Evolutionary conservation across 75 land plant species (phyloP).

Genomic region (Picea sitchensis): DNA sequence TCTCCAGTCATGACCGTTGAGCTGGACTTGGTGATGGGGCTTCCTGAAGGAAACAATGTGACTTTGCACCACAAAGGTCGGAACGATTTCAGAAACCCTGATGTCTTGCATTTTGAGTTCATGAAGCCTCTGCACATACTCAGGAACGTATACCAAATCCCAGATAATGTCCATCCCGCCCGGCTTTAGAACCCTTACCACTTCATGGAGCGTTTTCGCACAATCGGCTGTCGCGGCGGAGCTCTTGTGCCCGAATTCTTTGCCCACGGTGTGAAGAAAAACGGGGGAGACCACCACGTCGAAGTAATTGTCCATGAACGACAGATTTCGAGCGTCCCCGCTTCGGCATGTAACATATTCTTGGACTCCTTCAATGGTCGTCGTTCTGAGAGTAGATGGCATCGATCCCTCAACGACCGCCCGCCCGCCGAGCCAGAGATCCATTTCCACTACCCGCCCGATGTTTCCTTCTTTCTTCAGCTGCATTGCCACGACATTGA

Average conservation of each 20-base stretch:
- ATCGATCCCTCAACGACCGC: neutral
- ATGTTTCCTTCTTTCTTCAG: conserved; percentile 38
- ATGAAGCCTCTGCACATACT: conserved; percentile 41
- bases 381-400: conserved; percentile 32
- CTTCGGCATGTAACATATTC: conserved; percentile 5
- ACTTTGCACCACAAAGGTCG: conserved; percentile 49
- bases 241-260: neutral
- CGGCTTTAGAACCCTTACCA: conserved; percentile 60
- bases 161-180: conserved; percentile 58
- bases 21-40: conserved; percentile 27
- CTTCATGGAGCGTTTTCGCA: conserved; percentile 37
- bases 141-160: conserved; percentile 58
- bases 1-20: conserved; percentile 42
- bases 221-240: conserved; percentile 50
- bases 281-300: conserved; percentile 42
- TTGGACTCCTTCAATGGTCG: too few species aligned
- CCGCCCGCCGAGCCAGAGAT: conserved; percentile 24
- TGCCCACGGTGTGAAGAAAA: conserved; percentile 6
- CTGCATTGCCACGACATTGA: too few species aligned
- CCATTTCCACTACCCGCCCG: conserved; percentile 57
- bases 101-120: conserved; percentile 62
- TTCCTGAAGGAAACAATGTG: too few species aligned
- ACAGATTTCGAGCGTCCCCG: conserved; percentile 53
- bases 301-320: neutral
- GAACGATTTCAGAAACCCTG: conserved; percentile 51